phyloP scores from a whole-genome alignment of 352 stramenopile genomes.

The Phytopythium helicoides region DNA sequence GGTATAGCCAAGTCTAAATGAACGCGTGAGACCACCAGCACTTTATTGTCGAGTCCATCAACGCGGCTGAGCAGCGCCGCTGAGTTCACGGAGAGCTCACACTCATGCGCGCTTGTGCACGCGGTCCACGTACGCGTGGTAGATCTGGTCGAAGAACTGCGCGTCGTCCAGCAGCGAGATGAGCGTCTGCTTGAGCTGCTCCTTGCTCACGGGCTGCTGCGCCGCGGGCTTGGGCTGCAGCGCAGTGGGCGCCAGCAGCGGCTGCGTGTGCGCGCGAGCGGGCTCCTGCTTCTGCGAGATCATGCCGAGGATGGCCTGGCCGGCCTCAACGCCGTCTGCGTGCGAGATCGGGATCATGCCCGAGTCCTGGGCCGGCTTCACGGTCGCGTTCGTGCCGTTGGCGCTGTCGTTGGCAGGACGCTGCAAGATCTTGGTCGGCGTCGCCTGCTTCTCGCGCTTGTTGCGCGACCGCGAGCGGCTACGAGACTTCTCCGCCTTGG shows the following conservation, averaged over 20 bases:
- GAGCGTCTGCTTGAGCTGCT: conserved; percentile 85
- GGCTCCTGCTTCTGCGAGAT: conserved; percentile 45
- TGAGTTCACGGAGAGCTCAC: not conserved
- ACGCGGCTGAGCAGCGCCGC: too few species aligned
- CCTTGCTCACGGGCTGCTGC: conserved; percentile 62
- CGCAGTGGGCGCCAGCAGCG: conserved; percentile 59
- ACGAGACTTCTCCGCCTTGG: conserved; percentile 24
- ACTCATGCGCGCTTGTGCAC: conserved; percentile 46
- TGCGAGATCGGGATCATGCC: conserved; percentile 71
- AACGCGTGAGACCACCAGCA: too few species aligned
- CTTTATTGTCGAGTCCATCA: too few species aligned
- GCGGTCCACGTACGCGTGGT: conserved; percentile 79
- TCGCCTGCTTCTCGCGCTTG: conserved; percentile 45
- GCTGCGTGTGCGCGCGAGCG: conserved; percentile 3
- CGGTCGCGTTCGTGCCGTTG: conserved; percentile 20
- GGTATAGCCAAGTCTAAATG: too few species aligned
- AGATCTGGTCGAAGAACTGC: conserved; percentile 88
- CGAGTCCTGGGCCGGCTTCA: conserved; percentile 9
- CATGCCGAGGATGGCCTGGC: conserved; percentile 83
- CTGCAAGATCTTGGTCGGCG: conserved; percentile 67
- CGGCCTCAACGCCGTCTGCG: conserved; percentile 76
- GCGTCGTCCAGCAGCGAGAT: conserved; percentile 76
- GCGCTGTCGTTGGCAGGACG: conserved; percentile 34
- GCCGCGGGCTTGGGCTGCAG: conserved; percentile 24
- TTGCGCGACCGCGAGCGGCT: conserved; percentile 49